These are phyloP conservation scores for Asparagopsis taxiformis DNA, from an alignment of 31 red algal species.

Conservation along the genomic window DNA sequence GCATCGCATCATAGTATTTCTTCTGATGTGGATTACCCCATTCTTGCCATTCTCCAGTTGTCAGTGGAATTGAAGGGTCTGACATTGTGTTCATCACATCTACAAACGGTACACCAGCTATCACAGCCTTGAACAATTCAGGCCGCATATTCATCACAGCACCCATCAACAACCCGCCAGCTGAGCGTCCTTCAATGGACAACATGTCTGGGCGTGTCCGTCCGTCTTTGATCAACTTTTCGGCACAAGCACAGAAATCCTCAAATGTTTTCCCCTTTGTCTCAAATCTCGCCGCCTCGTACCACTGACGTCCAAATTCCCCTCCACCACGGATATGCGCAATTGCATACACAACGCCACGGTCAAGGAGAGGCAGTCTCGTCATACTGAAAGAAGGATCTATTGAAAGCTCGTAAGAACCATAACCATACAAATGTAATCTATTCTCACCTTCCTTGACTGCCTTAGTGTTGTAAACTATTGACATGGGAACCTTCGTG, in stretches of 20 bases:
- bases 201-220: constrained; percentile 40
- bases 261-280: constrained; percentile 81
- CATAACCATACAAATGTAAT: constrained; percentile 87
- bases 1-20: constrained; percentile 75
- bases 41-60: constrained; percentile 82
- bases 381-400: constrained; percentile 71
- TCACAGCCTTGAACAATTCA: constrained; percentile 76
- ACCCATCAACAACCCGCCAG: constrained; percentile 87
- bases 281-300: constrained; percentile 72
- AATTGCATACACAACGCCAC: constrained; percentile 79
- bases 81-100: constrained; percentile 89
- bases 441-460: constrained; percentile 14
- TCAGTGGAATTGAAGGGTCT: constrained; percentile 76
- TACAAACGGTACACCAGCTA: constrained; percentile 89
- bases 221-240: constrained; percentile 42
- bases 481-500: constrained; percentile 59
- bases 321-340: constrained; percentile 92
- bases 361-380: constrained; percentile 70
- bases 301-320: constrained; percentile 81
- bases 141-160: constrained; percentile 89
- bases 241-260: constrained; percentile 81
- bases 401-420: constrained; percentile 82
- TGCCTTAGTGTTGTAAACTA: constrained; percentile 71
- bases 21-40: constrained; percentile 83
- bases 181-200: constrained; percentile 80